Evolutionary conservation across 306 rosid species (phyloP), one percentile per base, ranked within the genome.

Genomic region (Cyamopsis tetragonoloba): DNA sequence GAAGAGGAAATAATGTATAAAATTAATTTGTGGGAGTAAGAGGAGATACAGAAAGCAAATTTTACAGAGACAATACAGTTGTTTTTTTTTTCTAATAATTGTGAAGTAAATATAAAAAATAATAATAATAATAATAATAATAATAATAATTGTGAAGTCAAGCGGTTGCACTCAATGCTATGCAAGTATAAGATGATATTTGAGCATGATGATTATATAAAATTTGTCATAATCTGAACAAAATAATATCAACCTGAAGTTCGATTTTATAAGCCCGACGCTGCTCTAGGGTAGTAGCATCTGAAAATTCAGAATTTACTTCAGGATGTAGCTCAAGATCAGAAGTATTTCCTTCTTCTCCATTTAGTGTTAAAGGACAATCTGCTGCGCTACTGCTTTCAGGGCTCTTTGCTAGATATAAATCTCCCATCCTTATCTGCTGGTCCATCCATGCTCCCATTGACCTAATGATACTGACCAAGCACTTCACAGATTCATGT

Each of bases 401-500:
- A 71, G 83, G 68, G 74, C 63, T 77, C 66, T 83, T 93, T 27
- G 80, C 79, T 51, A 81, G 69, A 83, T 81, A 65, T 17, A 84
- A 75, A 62, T 88, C 95, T 20, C 86, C 95, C 30, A 81, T 74
- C 62, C 84, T 86, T 74, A 87, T 80, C 79, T 95, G 95, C 70
- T 76, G 95, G 84, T 90, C 95, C 99, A 95, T 90, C 99, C 99
- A 95, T 44, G 95, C 59, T 73, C 99, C 99, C 99, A 95, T 95
- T 58, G 99, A 95, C 76, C 82, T 86, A 72, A 88, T 78, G 67
- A 95, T 90, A 85, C 87, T 80, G 53, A 79, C 97, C 81, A 95
- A 78, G 81, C 99, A 95, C 67, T 90, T 95, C 46, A 95, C 97
- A 44, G 99, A 90, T 74, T 95, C 99, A 80, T 83, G 96, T 59